Evolutionary conservation across 192 early-diverging fungal species (phyloP).

Genomic region (Podila clonocystis): DNA sequence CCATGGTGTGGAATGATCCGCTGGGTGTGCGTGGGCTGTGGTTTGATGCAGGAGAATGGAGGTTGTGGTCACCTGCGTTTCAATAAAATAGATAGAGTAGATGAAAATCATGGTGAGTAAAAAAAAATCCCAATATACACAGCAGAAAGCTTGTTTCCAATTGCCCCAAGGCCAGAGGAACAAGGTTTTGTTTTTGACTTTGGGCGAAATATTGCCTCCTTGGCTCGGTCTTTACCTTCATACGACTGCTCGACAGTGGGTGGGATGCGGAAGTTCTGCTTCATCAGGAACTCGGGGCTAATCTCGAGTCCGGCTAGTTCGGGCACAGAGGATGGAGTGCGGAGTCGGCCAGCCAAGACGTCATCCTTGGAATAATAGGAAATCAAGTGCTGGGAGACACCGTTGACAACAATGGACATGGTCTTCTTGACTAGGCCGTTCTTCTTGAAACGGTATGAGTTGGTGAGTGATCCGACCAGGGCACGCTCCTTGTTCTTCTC

Average conservation of each 20-base stretch:
- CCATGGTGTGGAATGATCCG: slow-evolving; percentile 51
- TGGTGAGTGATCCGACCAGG: slow-evolving; percentile 64
- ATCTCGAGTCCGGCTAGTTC: slow-evolving; percentile 66
- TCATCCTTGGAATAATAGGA: slow-evolving; percentile 68
- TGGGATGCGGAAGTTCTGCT: slow-evolving; percentile 70
- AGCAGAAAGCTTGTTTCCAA: too few relatives aligned
- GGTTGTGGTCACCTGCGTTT: slow-evolving; percentile 28
- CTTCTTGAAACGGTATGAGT: slow-evolving; percentile 65
- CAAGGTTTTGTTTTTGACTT: not conserved
- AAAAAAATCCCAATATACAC: too few relatives aligned
- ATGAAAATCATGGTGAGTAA: too few relatives aligned
- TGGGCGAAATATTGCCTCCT: not conserved
- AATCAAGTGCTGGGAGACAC: slow-evolving; percentile 68
- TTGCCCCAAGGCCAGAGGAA: not conserved
- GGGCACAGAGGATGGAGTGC: slow-evolving; percentile 64
- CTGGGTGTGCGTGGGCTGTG: slow-evolving; percentile 50
- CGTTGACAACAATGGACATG: slow-evolving; percentile 77
- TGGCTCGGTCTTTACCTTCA: slow-evolving; percentile 32
- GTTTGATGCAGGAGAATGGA: slow-evolving; percentile 49
- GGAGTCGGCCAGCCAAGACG: slow-evolving; percentile 58
- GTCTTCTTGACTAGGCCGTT: slow-evolving; percentile 82
- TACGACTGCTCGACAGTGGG: slow-evolving; percentile 54
- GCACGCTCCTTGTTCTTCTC: slow-evolving; percentile 65
- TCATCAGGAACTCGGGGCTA: slow-evolving; percentile 64
- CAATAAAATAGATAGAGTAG: not conserved